A percentile compares a stretch with the other conserved stretches of the same genome.
Evolutionary conservation across 1,284 basidiomycete species (phyloP).

Genomic region (Rhodotorula sp.): DNA sequence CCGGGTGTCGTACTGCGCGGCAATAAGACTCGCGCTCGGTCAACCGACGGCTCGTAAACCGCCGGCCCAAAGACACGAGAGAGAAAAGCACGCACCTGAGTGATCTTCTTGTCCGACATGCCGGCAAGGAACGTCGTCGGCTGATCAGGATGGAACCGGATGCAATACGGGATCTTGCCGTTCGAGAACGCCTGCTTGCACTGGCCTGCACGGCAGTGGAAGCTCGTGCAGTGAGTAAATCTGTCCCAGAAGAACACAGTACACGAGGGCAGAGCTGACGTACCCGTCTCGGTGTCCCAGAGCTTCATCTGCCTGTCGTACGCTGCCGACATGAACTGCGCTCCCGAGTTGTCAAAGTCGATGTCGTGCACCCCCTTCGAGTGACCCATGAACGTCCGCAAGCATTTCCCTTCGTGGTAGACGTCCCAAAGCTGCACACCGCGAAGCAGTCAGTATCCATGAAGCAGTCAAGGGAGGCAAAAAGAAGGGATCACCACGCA

Average conservation of each 20-base stretch:
- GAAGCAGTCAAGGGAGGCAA: background rate
- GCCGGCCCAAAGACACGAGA: background rate
- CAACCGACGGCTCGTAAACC: background rate
- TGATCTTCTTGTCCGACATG: constrained; percentile 99
- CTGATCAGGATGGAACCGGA: constrained; percentile 95
- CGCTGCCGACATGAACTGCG: constrained; percentile 82
- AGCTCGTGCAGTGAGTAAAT: background rate
- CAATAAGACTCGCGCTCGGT: background rate
- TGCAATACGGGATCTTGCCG: constrained; percentile 92
- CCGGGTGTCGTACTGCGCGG: constrained; percentile 80
- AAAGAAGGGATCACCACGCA: constrained; percentile 49
- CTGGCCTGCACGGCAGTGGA: constrained; percentile 56
- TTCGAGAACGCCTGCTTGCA: constrained; percentile 94
- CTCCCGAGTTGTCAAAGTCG: constrained; percentile 88
- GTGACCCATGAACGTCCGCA: constrained; percentile 97
- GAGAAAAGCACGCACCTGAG: constrained; percentile 65
- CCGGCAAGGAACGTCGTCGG: constrained; percentile 95
- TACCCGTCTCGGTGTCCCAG: constrained; percentile 96
- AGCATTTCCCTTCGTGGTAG: constrained; percentile 92
- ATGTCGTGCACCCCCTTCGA: constrained; percentile 95
- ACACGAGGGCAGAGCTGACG: background rate
- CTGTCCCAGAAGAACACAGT: background rate
- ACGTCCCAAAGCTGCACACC: constrained; percentile 87
- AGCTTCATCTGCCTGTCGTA: constrained; percentile 98
- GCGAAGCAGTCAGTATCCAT: background rate